A percentile compares a stretch with the other conserved stretches of the same genome.
These are phyloP conservation scores for Cercospora canescens DNA, from an alignment of 2,329 filamentous ascomycete genomes.

Conservation along the genomic window DNA sequence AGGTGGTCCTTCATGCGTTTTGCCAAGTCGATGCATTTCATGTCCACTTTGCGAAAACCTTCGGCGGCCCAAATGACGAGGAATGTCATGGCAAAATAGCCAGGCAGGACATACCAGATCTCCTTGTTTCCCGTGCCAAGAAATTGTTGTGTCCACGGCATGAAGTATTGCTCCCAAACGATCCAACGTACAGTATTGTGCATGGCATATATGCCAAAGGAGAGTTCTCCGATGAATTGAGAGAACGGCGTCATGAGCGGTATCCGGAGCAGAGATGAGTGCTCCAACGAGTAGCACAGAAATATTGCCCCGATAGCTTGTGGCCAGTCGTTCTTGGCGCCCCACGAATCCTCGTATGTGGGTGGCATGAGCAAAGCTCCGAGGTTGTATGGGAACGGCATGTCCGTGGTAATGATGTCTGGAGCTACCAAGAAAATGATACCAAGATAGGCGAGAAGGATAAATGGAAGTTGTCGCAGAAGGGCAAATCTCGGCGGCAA, in stretches of 20 bases:
- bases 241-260: neutral
- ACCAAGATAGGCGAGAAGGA: neutral
- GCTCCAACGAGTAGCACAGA: neutral
- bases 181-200: slow-evolving; percentile 3
- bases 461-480: neutral
- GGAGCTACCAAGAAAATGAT: neutral
- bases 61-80: neutral
- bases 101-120: neutral
- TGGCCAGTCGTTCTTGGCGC: neutral
- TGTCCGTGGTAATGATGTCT: neutral
- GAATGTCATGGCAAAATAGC: neutral
- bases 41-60: neutral
- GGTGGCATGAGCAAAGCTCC: neutral
- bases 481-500: neutral
- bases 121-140: neutral
- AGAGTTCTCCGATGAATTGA: slow-evolving; percentile 1
- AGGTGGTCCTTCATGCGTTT: neutral
- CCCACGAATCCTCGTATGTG: neutral
- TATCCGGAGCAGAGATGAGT: neutral
- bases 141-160: neutral
- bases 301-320: neutral
- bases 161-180: slow-evolving; percentile 4
- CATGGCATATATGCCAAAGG: slow-evolving; percentile 5
- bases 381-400: neutral
- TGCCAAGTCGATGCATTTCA: neutral